phyloP scores from a whole-genome alignment of 176 grass and related monocot genomes.

The Oryza nivara region DNA sequence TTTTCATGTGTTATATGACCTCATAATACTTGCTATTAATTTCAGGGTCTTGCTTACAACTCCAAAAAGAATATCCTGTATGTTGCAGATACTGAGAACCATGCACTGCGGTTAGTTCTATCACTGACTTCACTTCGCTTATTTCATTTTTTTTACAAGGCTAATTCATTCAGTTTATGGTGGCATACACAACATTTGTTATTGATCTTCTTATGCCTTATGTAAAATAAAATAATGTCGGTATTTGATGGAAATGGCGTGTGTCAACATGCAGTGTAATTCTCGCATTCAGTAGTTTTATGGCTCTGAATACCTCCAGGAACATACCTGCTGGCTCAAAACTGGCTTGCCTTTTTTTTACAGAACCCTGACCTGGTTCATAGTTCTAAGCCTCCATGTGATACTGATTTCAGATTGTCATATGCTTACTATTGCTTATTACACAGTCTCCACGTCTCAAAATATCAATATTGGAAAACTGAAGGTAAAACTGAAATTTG shows the following conservation, averaged over 20 bases:
- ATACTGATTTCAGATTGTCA: background rate
- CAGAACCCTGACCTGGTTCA: background rate
- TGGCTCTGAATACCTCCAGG: background rate
- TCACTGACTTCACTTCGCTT: slow-evolving; percentile 6
- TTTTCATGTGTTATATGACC: background rate
- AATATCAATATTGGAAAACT: background rate
- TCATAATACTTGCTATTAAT: slow-evolving; percentile 38
- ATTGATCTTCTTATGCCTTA: slow-evolving; percentile 12
- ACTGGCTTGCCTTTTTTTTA: background rate
- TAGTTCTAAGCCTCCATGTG: background rate
- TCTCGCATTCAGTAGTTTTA: slow-evolving; percentile 6
- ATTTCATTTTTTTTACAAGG: slow-evolving; percentile 17
- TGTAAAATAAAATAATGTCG: background rate
- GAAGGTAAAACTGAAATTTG: background rate
- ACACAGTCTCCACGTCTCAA: background rate
- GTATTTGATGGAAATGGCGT: background rate
- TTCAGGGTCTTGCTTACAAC: slow-evolving; percentile 94
- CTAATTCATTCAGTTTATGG: slow-evolving; percentile 24
- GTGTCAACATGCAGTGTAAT: background rate
- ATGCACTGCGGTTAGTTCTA: slow-evolving; percentile 75
- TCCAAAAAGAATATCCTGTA: slow-evolving; percentile 89
- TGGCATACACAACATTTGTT: slow-evolving; percentile 9
- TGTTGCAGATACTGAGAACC: slow-evolving; percentile 98
- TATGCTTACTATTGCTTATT: background rate
- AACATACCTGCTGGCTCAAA: background rate